phyloP scores from a whole-genome alignment of 202 grass and related monocot genomes.

The Bolboschoenoplectus hybrid region DNA sequence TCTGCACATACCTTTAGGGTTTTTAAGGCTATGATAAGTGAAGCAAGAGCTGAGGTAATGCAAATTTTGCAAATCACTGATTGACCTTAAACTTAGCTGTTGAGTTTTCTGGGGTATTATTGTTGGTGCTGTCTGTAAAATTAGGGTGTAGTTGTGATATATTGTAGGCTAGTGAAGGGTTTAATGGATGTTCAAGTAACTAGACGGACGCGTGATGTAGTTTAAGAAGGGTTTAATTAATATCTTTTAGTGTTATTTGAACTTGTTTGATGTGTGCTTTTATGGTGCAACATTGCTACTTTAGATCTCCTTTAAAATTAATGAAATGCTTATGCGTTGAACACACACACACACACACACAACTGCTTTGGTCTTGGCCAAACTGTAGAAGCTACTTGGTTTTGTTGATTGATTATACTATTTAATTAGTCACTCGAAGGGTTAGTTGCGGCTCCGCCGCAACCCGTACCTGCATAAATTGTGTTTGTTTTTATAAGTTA shows the following conservation, averaged over 20 bases:
- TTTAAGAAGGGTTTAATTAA: background rate
- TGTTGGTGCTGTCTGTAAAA: background rate
- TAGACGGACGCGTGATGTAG: background rate
- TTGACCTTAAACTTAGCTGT: background rate
- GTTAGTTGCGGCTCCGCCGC: no score
- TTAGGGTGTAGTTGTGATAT: background rate
- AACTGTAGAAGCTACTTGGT: no score
- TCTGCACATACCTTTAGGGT: background rate
- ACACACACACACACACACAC: background rate
- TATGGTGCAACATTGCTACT: background rate
- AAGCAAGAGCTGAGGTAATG: background rate
- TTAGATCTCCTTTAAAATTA: background rate
- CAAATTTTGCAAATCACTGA: background rate
- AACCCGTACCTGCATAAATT: no score
- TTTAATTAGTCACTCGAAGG: no score
- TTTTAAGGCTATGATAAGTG: background rate
- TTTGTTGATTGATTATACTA: no score
- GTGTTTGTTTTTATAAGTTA: no score
- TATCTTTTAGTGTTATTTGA: background rate
- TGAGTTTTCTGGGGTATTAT: background rate
- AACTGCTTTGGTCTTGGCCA: background rate
- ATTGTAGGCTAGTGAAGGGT: background rate
- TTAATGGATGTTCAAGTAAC: background rate
- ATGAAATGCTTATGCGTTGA: background rate
- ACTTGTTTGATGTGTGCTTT: background rate